phyloP scores from a whole-genome alignment of 1,139 yeast species.

The Suhomyces chickasaworum region DNA sequence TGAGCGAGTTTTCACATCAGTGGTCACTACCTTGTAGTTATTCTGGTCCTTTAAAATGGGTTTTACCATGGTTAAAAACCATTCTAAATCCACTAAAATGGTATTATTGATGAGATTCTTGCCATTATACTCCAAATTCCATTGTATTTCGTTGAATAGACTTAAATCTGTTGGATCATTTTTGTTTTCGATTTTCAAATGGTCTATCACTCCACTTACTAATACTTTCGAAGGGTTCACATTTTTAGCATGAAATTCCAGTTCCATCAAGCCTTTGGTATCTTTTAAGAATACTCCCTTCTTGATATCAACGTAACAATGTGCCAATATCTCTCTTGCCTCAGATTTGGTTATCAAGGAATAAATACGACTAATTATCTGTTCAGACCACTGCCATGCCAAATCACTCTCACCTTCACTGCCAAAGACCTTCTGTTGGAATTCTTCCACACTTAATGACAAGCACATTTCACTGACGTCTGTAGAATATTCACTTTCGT shows the following conservation, averaged over 20 bases:
- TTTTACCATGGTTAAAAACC: conserved; percentile 22
- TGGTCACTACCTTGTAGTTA: conserved; percentile 15
- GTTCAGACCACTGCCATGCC: conserved; percentile 38
- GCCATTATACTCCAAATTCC: conserved; percentile 14
- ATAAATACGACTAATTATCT: conserved; percentile 35
- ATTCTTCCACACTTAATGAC: conserved; percentile 1
- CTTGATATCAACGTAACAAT: conserved; percentile 47
- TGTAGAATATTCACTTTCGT: neutral
- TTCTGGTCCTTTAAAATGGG: conserved; percentile 22
- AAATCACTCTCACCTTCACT: conserved; percentile 22
- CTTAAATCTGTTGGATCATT: conserved; percentile 21
- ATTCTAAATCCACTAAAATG: conserved; percentile 25
- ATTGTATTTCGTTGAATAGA: conserved; percentile 29
- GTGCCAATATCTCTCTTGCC: conserved; percentile 63
- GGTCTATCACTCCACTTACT: conserved; percentile 67
- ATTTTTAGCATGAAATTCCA: neutral
- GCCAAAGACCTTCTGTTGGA: conserved; percentile 15
- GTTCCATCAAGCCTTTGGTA: neutral
- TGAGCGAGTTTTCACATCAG: conserved; percentile 64
- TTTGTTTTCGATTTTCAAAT: conserved; percentile 30
- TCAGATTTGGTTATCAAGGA: conserved; percentile 47
- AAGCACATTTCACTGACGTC: neutral
- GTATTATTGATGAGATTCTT: conserved; percentile 16
- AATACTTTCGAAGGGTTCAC: conserved; percentile 30
- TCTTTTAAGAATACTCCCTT: conserved; percentile 26